Base-by-base conservation (phyloP, 768 basidiomycete species). In the Leccinellum rugosiceps region DNA sequence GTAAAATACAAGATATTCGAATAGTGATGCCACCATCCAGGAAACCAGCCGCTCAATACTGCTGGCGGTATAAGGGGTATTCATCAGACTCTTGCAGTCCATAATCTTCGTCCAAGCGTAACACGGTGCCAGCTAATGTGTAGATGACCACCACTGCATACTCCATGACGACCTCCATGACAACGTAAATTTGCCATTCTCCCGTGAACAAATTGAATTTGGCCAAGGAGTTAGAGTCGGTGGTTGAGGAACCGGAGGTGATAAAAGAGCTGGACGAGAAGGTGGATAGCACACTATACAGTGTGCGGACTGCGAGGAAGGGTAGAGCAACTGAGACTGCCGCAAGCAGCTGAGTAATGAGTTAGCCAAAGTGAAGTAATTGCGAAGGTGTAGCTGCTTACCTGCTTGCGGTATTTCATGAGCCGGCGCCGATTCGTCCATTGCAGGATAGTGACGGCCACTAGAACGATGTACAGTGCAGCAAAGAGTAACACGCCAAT, bases 131-230 rank as follows among this genome's bases (percentile, higher is more conserved):
- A 0, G 70, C 66, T 34, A 66, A 46, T 6, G 63, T 56, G 58
- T 76, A 88, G 51, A 86, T 74, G 35, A 75, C 56, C 49, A 77
- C 76, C 14, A 80, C 75, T 35, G 77, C 65, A 62, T 76, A 83
- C 70, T 90, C 87, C 81, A 83, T 83, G 41, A 87, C 58, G 38
- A 85, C 73, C 14, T 79, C 79, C 75, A 88, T 80, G 54, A 79
- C 69, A 30, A 88, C 75, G 66, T 78, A 89, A 60, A 82, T 62
- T 50, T 79, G 69, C 84, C 83, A 87, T 57, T 78, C 70, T 30
- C 86, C 85, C 3, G 78, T 80, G 34, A 82, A 63, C 50, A 81
- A 75, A 62, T 85, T 83, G 66, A 86, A 81, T 65, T 79, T 78
- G 35, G 78, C 78, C 7, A 87, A 76, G 6, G 74, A 69, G 31